These are phyloP conservation scores for Pichia sp. DNA, from an alignment of 1,139 yeast species.

Conservation along the genomic window DNA sequence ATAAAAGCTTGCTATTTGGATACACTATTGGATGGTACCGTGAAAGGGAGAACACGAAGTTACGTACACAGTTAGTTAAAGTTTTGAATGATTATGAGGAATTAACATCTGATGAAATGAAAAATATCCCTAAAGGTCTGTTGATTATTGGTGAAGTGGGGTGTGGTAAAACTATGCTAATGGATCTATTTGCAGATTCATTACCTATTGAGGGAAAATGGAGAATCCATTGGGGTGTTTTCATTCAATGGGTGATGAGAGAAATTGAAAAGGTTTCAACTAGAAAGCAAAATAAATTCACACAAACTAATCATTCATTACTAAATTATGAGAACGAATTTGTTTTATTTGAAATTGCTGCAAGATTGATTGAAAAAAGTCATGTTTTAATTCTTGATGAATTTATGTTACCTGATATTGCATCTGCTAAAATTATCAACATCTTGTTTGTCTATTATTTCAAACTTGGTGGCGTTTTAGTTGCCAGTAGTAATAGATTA, in stretches of 20 bases:
- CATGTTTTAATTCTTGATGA: constrained; percentile 64
- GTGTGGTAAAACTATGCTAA: constrained; percentile 67
- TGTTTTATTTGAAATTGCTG: constrained; percentile 60
- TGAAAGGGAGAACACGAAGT: constrained; percentile 15
- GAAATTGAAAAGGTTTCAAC: constrained; percentile 55
- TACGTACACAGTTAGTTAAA: constrained; percentile 35
- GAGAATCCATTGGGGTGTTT: constrained; percentile 67
- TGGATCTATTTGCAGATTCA: constrained; percentile 65
- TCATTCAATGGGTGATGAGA: constrained; percentile 60
- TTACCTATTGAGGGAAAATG: constrained; percentile 59
- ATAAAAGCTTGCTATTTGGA: constrained; percentile 9
- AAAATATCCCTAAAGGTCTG: constrained; percentile 55
- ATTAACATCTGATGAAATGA: constrained; percentile 36
- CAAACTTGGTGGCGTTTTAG: constrained; percentile 66
- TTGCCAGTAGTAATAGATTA: constrained; percentile 65
- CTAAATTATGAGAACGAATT: constrained; percentile 56
- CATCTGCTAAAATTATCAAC: constrained; percentile 63
- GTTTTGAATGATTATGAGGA: constrained; percentile 63
- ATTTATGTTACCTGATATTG: constrained; percentile 68
- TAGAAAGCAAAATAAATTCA: constrained; percentile 29
- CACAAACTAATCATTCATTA: constrained; percentile 31
- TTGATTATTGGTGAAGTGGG: constrained; percentile 70
- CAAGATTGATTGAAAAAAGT: constrained; percentile 52
- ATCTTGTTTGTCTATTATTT: constrained; percentile 62
- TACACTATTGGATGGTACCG: constrained; percentile 20